Evolutionary conservation across 306 rosid genomes (phyloP).

Genomic region (Quercus dentata): DNA sequence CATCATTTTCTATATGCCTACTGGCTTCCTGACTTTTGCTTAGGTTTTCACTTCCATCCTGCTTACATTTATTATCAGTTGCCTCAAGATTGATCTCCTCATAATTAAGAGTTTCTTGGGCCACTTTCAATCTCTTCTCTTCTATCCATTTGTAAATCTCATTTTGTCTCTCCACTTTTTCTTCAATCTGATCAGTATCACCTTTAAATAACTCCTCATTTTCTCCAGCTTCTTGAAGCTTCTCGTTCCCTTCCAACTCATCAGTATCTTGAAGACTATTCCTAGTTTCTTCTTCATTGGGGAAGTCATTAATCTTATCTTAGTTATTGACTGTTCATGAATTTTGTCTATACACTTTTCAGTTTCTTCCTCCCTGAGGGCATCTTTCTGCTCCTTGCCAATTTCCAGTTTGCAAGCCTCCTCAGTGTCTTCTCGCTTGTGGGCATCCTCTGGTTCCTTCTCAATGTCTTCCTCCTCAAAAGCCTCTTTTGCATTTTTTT

Average conservation of each 20-base stretch:
- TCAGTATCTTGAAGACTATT: conserved; percentile 26
- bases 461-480: conserved; percentile 35
- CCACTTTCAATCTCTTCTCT: conserved; percentile 15
- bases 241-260: conserved; percentile 32
- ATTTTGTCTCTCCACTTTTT: conserved; percentile 29
- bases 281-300: conserved; percentile 30
- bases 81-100: conserved; percentile 13
- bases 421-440: conserved; percentile 29
- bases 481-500: conserved; percentile 29
- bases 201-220: conserved; percentile 37
- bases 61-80: conserved; percentile 14
- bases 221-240: conserved; percentile 31
- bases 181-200: conserved; percentile 31
- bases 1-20: conserved; percentile 1
- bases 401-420: conserved; percentile 36
- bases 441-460: conserved; percentile 28
- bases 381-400: conserved; percentile 32
- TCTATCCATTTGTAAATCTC: conserved; percentile 26
- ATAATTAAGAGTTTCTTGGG: conserved; percentile 20
- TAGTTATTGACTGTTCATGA: conserved; percentile 25
- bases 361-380: conserved; percentile 28
- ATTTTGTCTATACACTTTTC: conserved; percentile 30
- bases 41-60: conserved; percentile 20
- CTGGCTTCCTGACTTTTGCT: conserved; percentile 1
- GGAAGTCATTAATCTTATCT: conserved; percentile 28